A percentile compares a stretch with the other conserved stretches of the same genome.
Conservation (phyloP, 176 grass and related monocot genomes). For the Avena sativa region DNA sequence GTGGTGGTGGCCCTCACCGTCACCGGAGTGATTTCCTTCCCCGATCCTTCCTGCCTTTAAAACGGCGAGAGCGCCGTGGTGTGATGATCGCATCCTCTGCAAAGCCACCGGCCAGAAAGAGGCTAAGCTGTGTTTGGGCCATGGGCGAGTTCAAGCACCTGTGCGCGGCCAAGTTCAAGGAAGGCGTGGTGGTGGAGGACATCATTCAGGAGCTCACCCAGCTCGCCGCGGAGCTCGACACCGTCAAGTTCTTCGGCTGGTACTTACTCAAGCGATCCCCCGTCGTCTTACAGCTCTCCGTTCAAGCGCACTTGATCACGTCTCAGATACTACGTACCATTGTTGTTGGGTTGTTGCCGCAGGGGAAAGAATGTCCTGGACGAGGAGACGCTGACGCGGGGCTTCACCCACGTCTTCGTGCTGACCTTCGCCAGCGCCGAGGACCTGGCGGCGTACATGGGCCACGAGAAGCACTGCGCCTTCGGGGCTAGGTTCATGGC, state of each 20-base stretch:
- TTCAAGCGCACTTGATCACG: too few species aligned
- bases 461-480: constrained; percentile 49
- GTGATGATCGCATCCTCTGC: constrained; percentile 23
- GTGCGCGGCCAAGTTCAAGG: constrained; percentile 65
- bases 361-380: constrained; percentile 44
- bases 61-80: constrained; percentile 30
- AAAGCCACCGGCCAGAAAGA: neutral
- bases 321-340: too few species aligned
- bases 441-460: constrained; percentile 49
- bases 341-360: neutral
- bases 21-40: neutral
- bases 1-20: constrained; percentile 19
- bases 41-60: constrained; percentile 12
- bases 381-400: constrained; percentile 48
- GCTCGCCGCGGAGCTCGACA: constrained; percentile 50
- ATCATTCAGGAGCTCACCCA: constrained; percentile 52
- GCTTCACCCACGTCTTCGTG: constrained; percentile 58
- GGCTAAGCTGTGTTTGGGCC: neutral
- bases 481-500: constrained; percentile 64
- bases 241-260: constrained; percentile 73
- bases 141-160: constrained; percentile 67
- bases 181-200: constrained; percentile 52
- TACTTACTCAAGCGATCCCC: constrained; percentile 4
- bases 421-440: constrained; percentile 44
- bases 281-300: too few species aligned